These are phyloP conservation scores for Straminergon stramineum DNA, from an alignment of 225 moss, liverwort and hornwort genomes.

Conservation along the genomic window DNA sequence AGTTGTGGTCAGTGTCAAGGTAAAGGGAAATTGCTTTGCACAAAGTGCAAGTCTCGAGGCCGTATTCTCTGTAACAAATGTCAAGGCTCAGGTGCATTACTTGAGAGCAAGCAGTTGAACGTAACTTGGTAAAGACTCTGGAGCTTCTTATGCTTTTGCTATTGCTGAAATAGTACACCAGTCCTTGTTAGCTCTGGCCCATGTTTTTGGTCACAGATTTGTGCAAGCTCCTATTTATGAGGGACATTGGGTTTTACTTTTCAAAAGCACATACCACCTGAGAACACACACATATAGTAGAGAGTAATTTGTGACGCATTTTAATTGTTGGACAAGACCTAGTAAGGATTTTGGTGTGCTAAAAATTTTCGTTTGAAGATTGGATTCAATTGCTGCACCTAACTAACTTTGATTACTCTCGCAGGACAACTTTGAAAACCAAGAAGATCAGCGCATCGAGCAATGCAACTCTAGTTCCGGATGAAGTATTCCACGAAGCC, in stretches of 20 bases:
- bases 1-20: conserved; percentile 71
- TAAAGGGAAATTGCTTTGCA: conserved; percentile 53
- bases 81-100: conserved; percentile 60
- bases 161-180: not conserved
- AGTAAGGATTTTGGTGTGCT: not conserved
- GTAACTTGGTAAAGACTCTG: conserved; percentile 49
- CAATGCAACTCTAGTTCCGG: conserved; percentile 65
- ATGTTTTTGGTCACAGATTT: not conserved
- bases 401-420: not conserved
- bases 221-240: not conserved
- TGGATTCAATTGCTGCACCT: not conserved
- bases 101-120: conserved; percentile 52
- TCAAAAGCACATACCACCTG: too few relatives aligned
- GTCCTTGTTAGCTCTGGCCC: not conserved
- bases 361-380: not conserved
- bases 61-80: conserved; percentile 51
- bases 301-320: not conserved
- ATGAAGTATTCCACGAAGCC: conserved; percentile 71
- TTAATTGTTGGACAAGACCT: not conserved
- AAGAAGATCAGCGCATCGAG: conserved; percentile 87
- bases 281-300: not conserved
- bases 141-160: not conserved
- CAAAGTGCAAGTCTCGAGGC: conserved; percentile 55
- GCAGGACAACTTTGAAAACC: conserved; percentile 64
- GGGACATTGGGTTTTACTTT: not conserved